phyloP scores from a whole-genome alignment of 768 basidiomycete species.

The Zangia roseola region DNA sequence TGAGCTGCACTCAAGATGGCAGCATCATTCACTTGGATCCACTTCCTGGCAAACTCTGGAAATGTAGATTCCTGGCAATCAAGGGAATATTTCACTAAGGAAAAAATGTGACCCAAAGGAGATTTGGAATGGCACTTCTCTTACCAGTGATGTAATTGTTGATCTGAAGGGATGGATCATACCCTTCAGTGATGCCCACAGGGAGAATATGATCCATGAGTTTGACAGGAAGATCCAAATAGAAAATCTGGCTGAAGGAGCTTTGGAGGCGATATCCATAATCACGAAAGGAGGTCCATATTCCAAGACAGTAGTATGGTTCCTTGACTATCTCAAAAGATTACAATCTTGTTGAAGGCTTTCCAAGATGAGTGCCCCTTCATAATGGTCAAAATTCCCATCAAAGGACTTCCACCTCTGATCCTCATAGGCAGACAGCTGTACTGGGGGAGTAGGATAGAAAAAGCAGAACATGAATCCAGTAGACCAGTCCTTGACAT shows the following conservation, averaged over 20 bases:
- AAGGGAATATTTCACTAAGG: neutral
- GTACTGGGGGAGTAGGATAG: too few species aligned
- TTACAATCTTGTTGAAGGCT: neutral
- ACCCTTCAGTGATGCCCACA: neutral
- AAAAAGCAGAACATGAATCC: too few species aligned
- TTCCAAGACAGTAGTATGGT: neutral
- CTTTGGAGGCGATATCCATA: constrained; percentile 2
- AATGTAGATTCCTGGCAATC: too few species aligned
- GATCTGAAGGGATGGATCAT: neutral
- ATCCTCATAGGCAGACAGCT: neutral
- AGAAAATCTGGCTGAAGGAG: constrained; percentile 11
- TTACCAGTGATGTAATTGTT: neutral
- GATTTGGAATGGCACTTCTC: neutral
- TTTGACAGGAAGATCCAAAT: neutral
- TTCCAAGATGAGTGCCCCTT: constrained; percentile 1
- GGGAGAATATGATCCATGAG: neutral
- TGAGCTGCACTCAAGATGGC: neutral
- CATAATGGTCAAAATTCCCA: neutral
- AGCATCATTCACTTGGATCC: neutral
- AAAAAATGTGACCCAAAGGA: neutral
- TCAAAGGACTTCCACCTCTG: neutral
- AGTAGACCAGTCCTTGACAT: neutral
- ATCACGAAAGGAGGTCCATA: constrained; percentile 6
- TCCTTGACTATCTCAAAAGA: neutral
- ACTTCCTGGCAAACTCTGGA: too few species aligned